Evolutionary conservation across 2,329 filamentous ascomycete species (phyloP).

Genomic region (Paecilomyces fulvus): DNA sequence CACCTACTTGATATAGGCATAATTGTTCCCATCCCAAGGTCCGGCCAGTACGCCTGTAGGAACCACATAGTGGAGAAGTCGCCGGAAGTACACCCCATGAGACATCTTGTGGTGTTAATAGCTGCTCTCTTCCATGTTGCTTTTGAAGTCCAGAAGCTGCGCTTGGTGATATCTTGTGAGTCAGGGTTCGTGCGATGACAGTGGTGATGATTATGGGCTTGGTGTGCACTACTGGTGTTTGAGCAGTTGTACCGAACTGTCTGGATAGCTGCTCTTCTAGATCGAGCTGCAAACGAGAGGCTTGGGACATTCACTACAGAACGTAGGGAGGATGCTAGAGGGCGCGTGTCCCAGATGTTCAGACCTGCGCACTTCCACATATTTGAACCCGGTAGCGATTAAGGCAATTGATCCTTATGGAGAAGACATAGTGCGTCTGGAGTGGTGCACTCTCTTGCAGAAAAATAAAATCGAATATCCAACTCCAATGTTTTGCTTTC

Average conservation of each 20-base stretch:
- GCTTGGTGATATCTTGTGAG: background rate
- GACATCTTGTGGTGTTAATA: constrained; percentile 48
- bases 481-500: background rate
- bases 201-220: no score
- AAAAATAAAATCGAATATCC: background rate
- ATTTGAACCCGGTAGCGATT: background rate
- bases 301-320: background rate
- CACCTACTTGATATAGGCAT: constrained; percentile 46
- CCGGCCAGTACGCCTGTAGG: constrained; percentile 42
- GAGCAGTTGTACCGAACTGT: background rate
- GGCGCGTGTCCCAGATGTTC: background rate
- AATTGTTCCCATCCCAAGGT: constrained; percentile 39
- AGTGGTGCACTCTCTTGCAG: background rate
- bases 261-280: background rate
- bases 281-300: background rate
- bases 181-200: constrained; percentile 4
- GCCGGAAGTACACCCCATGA: constrained; percentile 48
- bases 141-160: constrained; percentile 29
- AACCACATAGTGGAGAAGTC: constrained; percentile 51
- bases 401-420: background rate
- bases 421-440: background rate
- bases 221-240: background rate
- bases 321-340: background rate
- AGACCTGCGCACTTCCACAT: background rate
- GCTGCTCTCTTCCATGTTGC: constrained; percentile 42